Base-by-base conservation (phyloP, 2,329 filamentous ascomycete genomes). In the Leptographium radiaticola region DNA sequence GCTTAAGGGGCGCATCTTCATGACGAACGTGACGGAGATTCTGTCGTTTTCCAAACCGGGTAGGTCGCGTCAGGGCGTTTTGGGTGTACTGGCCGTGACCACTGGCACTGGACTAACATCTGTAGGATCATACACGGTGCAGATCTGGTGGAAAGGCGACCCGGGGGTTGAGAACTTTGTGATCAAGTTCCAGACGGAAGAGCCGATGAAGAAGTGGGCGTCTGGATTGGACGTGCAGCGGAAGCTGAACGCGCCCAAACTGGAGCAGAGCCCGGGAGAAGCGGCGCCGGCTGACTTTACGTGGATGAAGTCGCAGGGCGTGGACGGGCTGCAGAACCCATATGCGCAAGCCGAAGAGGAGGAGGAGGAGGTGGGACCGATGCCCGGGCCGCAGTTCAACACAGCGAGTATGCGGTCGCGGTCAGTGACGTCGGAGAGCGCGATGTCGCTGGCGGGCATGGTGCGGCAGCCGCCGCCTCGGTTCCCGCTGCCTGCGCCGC, bases 61-160 rank as follows among this genome's bases (percentile, higher is more conserved):
- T 94, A 79, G 65, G 79, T 65, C n/a, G 18, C 18, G 15, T 36
- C 39, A 25, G 25, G 25, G 25, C 5, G 25, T 25, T 25, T 3
- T 25, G 25, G 25, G 25, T 25, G 25, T 25, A 25, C 25, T 25
- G 25, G 6, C 39, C 20, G 15, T 31, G 7, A 25, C 39, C 40
- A 9, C 18, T 12, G 36, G 10, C 18, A 30, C 18, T 46, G 25
- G 25, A 54, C 67, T 70, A 62, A 73, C 59, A 43, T 7, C 51
- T 25, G 12, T 62, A 93, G 89, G 89, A 49, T 91, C 88, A 12
- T 95, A 97, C 66, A 91, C 87, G 2, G 87, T 96, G 57, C 91
- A 97, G 65, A 97, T 98, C 54, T 96, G 90, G 77, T 98, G 93
- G 93, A 97, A 93, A 70, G 91, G 91, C 38, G 91, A 97, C 59